A percentile compares a stretch with the other conserved stretches of the same genome.
Evolutionary conservation across 495 filamentous ascomycete genomes (phyloP).

Genomic region (Aspergillus leporis): DNA sequence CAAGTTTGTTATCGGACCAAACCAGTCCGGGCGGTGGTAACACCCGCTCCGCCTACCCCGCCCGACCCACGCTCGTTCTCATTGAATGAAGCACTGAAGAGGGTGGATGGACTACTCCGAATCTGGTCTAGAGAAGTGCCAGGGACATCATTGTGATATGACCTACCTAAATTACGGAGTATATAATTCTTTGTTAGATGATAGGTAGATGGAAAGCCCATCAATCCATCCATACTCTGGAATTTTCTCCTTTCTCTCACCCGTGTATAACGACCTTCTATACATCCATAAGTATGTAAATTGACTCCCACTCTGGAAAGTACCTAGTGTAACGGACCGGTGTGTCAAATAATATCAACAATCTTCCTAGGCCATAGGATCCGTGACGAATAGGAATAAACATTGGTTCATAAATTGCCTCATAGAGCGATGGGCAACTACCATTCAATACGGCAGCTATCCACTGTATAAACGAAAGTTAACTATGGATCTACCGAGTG

Average conservation of each 20-base stretch:
- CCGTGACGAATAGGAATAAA: no score
- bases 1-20: constrained; percentile 20
- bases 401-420: background rate
- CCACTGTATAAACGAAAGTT: no score
- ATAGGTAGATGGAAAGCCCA: background rate
- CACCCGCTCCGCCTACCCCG: constrained; percentile 11
- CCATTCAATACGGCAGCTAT: no score
- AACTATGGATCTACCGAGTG: background rate
- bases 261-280: no score
- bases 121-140: background rate
- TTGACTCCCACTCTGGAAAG: no score
- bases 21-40: constrained; percentile 22
- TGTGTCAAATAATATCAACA: no score
- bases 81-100: background rate
- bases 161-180: background rate
- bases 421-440: background rate
- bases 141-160: background rate
- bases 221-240: background rate
- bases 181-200: background rate
- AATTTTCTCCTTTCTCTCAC: no score
- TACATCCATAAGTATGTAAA: no score
- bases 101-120: background rate
- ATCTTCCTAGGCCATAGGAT: no score
- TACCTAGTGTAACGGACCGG: no score
- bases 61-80: background rate